These are phyloP conservation scores for Comarum palustre DNA, from an alignment of 306 rosid genomes.

Conservation along the genomic window DNA sequence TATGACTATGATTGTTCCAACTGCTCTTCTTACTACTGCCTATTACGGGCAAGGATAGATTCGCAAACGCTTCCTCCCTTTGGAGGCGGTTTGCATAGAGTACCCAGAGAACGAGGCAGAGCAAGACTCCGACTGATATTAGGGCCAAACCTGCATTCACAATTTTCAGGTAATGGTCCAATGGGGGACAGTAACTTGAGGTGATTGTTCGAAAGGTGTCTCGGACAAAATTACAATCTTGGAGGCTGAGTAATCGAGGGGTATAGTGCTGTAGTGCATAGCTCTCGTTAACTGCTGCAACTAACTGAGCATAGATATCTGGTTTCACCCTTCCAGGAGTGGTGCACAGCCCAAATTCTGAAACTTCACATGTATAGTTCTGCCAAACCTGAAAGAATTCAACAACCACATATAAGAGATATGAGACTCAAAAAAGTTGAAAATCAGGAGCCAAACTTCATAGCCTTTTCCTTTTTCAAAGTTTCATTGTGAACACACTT, in stretches of 20 bases:
- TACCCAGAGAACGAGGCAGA: slow-evolving; percentile 89
- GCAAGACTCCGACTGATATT: slow-evolving; percentile 79
- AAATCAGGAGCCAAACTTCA: neutral
- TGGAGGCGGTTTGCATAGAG: slow-evolving; percentile 91
- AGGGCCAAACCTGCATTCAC: slow-evolving; percentile 77
- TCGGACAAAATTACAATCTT: slow-evolving; percentile 88
- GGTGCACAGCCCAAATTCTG: slow-evolving; percentile 55
- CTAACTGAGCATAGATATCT: slow-evolving; percentile 55
- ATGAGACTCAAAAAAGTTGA: neutral
- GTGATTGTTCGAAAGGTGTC: slow-evolving; percentile 74
- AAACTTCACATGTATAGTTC: slow-evolving; percentile 61
- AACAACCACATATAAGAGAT: neutral
- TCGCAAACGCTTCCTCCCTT: slow-evolving; percentile 74
- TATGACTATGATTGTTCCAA: slow-evolving; percentile 14
- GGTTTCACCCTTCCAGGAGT: slow-evolving; percentile 84
- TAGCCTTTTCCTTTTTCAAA: neutral
- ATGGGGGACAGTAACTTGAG: slow-evolving; percentile 68
- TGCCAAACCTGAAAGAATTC: slow-evolving; percentile 71
- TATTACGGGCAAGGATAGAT: slow-evolving; percentile 43
- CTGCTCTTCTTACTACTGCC: slow-evolving; percentile 32
- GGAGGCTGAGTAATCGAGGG: slow-evolving; percentile 75
- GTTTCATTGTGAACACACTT: neutral
- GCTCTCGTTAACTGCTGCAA: slow-evolving; percentile 78
- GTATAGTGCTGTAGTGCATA: slow-evolving; percentile 89
- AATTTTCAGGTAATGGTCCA: slow-evolving; percentile 59